Evolutionary conservation across 805 yeast genomes (phyloP), one percentile per base, ranked within the genome.

Genomic region (Saccharomycopsis vini): DNA sequence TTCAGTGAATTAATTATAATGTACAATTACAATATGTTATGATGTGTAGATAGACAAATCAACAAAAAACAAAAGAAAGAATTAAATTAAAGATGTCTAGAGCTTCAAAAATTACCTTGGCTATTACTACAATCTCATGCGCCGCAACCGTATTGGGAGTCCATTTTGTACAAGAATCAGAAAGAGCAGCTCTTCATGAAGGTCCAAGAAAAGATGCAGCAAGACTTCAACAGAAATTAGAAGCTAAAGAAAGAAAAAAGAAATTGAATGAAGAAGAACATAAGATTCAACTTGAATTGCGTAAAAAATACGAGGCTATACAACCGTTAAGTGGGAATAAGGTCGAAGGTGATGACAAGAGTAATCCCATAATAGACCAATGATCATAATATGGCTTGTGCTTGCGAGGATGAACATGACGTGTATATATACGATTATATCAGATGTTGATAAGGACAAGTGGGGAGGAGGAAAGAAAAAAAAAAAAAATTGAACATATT

Each of bases 201-300:
- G 95, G 95, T 1, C 95, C 95, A 3, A 75, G 83, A 54, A 83
- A 83, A 54, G 95, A 86, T 58, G 87, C 88, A 2, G 75, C 68
- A 47, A 66, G 94, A 46, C 59, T 81, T 47, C 69, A 69, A 38
- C 71, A 66, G 36, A 72, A 73, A 55, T 59, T 68, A 45, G 58
- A 56, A 50, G 61, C 63, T 53, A 59, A 63, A 50, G 57, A 66
- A 55, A 62, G 62, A 53, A 78, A 73, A 51, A 69, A 67, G 35
- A 9, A 53, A 50, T 61, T 72, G 34, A 84, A 84, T 59, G 68
- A 76, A 45, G 61, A 67, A 37, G 94, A 84, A 50, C 87, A 82
- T 56, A 73, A 71, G 46, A 68, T 72, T 40, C 92, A 84, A 56
- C 71, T 71, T 53, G 71, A 71, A 49, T 68, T 84, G 53, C 67